Percentiles rank a stretch among this genome's conserved stretches.
Conservation (phyloP, 176 grass and related monocot genomes). For the Carex kokanica region DNA sequence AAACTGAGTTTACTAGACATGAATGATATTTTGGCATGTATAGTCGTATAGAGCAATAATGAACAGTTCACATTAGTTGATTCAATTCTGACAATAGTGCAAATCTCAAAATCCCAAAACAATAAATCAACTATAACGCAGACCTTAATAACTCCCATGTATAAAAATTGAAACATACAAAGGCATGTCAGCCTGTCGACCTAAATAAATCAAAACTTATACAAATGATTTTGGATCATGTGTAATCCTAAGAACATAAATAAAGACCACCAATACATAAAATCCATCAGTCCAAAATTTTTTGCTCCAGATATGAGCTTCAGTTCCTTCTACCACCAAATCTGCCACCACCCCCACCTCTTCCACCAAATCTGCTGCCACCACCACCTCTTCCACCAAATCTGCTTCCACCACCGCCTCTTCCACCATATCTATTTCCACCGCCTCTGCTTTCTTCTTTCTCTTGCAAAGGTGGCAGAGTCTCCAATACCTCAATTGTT, state of each 20-base stretch:
- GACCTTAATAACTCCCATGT: neutral
- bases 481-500: slow-evolving; percentile 64
- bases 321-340: slow-evolving; percentile 57
- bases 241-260: slow-evolving; percentile 1
- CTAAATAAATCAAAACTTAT: slow-evolving; percentile 40
- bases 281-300: neutral
- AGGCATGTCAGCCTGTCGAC: neutral
- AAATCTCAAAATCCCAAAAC: neutral
- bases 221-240: slow-evolving; percentile 25
- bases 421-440: slow-evolving; percentile 36
- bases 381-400: slow-evolving; percentile 36
- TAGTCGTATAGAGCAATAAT: neutral
- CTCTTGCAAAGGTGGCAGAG: slow-evolving; percentile 77
- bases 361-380: slow-evolving; percentile 38
- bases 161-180: slow-evolving; percentile 4
- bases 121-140: neutral
- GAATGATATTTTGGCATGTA: too few species aligned
- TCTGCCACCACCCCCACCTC: slow-evolving; percentile 46
- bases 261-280: slow-evolving; percentile 16
- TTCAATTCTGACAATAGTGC: neutral
- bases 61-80: neutral
- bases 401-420: too few species aligned
- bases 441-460: slow-evolving; percentile 49
- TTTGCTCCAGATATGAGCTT: neutral
- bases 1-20: too few species aligned